phyloP scores from a whole-genome alignment of 2,329 filamentous ascomycete species.

The Fusarium albidum region DNA sequence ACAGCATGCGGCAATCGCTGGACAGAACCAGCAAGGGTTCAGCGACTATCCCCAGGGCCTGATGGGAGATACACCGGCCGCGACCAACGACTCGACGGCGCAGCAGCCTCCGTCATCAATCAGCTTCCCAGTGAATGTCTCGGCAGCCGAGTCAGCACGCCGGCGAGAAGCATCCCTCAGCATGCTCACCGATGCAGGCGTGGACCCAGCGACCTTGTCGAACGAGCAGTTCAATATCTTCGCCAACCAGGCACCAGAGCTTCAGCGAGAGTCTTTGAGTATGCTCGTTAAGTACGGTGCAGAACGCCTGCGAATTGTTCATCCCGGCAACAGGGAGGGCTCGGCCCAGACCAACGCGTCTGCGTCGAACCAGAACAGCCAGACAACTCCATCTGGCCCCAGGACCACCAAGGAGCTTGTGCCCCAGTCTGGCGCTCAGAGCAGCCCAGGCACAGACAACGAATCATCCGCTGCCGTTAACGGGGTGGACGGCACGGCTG shows the following conservation, averaged over 20 bases:
- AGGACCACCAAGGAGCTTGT: conserved; percentile 45
- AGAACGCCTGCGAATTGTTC: conserved; percentile 64
- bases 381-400: conserved; percentile 35
- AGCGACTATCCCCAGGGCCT: conserved; percentile 29
- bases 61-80: conserved; percentile 10
- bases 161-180: conserved; percentile 57
- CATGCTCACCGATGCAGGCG: conserved; percentile 54
- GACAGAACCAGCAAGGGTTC: conserved; percentile 15
- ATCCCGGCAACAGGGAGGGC: conserved; percentile 53
- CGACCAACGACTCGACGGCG: conserved; percentile 17
- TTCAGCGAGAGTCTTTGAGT: conserved; percentile 62
- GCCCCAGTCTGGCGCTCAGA: conserved; percentile 33
- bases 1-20: neutral
- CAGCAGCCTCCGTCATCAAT: conserved; percentile 21
- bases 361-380: conserved; percentile 34
- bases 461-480: conserved; percentile 8
- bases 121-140: conserved; percentile 44
- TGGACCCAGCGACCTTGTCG: conserved; percentile 62
- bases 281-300: conserved; percentile 67
- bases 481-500: neutral
- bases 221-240: conserved; percentile 67
- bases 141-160: conserved; percentile 58
- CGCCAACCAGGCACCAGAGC: conserved; percentile 64
- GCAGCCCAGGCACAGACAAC: conserved; percentile 20
- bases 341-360: conserved; percentile 39